These are phyloP conservation scores for Ogataea degrootiae DNA, from an alignment of 805 yeast species.

Conservation along the genomic window DNA sequence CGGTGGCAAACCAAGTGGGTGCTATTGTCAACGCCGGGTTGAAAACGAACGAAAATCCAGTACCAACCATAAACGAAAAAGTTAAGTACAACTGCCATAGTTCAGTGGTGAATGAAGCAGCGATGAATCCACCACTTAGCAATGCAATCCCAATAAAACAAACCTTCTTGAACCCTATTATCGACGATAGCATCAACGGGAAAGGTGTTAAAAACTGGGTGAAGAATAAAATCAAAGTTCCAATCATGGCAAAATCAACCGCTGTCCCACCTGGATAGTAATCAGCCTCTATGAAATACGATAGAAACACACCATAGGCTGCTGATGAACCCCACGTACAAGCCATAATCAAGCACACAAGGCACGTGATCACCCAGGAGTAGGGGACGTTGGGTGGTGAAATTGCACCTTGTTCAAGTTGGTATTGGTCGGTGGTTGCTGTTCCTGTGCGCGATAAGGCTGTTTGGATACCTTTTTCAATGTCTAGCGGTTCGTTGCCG, in stretches of 20 bases:
- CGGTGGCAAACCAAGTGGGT: constrained; percentile 46
- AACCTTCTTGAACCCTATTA: constrained; percentile 11
- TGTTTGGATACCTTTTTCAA: too few species aligned
- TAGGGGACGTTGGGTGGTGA: constrained; percentile 30
- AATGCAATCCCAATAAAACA: constrained; percentile 30
- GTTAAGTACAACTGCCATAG: constrained; percentile 45
- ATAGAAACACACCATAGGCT: constrained; percentile 57
- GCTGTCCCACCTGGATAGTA: constrained; percentile 48
- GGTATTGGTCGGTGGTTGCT: background rate
- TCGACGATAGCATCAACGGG: constrained; percentile 5
- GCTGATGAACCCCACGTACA: constrained; percentile 66
- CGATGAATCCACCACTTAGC: constrained; percentile 33
- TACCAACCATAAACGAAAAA: constrained; percentile 47
- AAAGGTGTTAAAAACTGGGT: constrained; percentile 13
- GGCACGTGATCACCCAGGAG: constrained; percentile 48
- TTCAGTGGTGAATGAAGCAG: constrained; percentile 44
- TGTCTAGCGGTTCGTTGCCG: too few species aligned
- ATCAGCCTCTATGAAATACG: constrained; percentile 44
- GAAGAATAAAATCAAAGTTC: constrained; percentile 35
- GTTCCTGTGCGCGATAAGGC: background rate
- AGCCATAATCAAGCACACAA: constrained; percentile 40
- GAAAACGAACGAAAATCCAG: constrained; percentile 42
- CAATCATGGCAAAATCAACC: constrained; percentile 56
- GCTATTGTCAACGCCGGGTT: constrained; percentile 42
- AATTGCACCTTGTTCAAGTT: background rate